phyloP scores from a whole-genome alignment of 2,329 filamentous ascomycete genomes.

The Aspergillus quadricinctus region DNA sequence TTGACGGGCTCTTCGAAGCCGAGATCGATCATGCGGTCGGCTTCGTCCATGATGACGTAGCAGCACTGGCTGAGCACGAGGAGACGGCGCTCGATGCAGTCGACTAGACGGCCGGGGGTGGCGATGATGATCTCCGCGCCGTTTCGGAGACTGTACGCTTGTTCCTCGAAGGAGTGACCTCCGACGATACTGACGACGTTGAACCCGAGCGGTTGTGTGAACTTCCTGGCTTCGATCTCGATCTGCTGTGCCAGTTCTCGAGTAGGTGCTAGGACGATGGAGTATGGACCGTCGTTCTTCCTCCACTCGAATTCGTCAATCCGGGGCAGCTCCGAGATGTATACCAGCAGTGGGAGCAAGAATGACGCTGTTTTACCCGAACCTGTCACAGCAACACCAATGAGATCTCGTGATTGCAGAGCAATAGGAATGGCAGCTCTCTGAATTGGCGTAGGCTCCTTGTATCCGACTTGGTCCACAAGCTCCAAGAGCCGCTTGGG shows the following conservation, averaged over 20 bases:
- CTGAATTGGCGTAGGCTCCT: constrained; percentile 87
- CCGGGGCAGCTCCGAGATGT: constrained; percentile 85
- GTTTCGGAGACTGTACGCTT: constrained; percentile 82
- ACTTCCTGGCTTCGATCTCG: constrained; percentile 88
- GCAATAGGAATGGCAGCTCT: constrained; percentile 94
- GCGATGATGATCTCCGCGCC: constrained; percentile 97
- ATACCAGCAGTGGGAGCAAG: constrained; percentile 83
- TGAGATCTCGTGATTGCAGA: constrained; percentile 87
- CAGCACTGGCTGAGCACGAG: constrained; percentile 94
- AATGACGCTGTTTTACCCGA: constrained; percentile 98
- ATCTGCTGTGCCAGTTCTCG: constrained; percentile 98
- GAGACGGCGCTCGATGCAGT: constrained; percentile 90
- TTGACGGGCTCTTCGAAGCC: constrained; percentile 98
- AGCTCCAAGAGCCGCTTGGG: constrained; percentile 75
- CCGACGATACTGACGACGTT: constrained; percentile 97
- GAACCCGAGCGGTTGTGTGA: constrained; percentile 84
- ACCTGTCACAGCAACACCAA: constrained; percentile 95
- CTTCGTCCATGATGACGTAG: constrained; percentile 99
- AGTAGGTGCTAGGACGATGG: constrained; percentile 93
- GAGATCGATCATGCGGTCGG: constrained; percentile 97
- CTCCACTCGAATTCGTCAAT: constrained; percentile 76
- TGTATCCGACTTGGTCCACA: constrained; percentile 80
- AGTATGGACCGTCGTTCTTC: constrained; percentile 93
- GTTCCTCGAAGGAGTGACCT: constrained; percentile 91
- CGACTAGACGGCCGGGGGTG: constrained; percentile 93